These are phyloP conservation scores for Isabelozyma pseudorhagii DNA, from an alignment of 805 yeast species.

Conservation along the genomic window DNA sequence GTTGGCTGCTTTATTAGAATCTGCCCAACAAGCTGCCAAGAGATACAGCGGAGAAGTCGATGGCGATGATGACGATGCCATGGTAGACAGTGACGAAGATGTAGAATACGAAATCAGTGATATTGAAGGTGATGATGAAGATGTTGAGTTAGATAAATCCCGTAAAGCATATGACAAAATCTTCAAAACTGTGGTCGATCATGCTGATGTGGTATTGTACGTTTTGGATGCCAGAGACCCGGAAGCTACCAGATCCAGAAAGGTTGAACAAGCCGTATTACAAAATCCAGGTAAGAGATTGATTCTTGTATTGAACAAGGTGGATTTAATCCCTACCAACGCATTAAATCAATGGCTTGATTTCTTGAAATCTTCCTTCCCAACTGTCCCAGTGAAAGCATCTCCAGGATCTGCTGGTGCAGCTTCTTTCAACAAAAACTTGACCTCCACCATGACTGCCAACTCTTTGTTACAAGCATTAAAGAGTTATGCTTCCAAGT, in stretches of 20 bases:
- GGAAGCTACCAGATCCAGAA: conserved; percentile 86
- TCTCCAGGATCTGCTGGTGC: conserved; percentile 71
- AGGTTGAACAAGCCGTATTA: conserved; percentile 85
- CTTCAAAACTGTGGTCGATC: conserved; percentile 89
- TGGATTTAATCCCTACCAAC: conserved; percentile 86
- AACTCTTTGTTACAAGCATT: conserved; percentile 71
- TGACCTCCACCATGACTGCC: conserved; percentile 72
- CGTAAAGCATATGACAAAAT: conserved; percentile 92
- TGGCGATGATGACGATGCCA: conserved; percentile 27
- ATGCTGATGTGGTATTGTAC: conserved; percentile 85
- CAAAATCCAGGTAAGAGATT: conserved; percentile 79
- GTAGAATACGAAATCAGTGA: conserved; percentile 44
- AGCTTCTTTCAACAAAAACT: conserved; percentile 65
- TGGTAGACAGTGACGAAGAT: conserved; percentile 30
- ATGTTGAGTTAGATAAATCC: conserved; percentile 61
- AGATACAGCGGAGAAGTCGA: conserved; percentile 59
- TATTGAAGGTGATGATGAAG: conserved; percentile 35
- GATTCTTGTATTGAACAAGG: conserved; percentile 83
- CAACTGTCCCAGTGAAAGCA: conserved; percentile 86
- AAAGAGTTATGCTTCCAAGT: conserved; percentile 79
- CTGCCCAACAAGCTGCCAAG: conserved; percentile 86
- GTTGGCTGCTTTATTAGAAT: conserved; percentile 80
- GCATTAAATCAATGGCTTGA: conserved; percentile 82
- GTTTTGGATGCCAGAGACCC: conserved; percentile 99
- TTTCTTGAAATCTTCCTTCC: conserved; percentile 77